These are phyloP conservation scores for Beauveria australis DNA, from an alignment of 2,329 filamentous ascomycete species.

Conservation along the genomic window DNA sequence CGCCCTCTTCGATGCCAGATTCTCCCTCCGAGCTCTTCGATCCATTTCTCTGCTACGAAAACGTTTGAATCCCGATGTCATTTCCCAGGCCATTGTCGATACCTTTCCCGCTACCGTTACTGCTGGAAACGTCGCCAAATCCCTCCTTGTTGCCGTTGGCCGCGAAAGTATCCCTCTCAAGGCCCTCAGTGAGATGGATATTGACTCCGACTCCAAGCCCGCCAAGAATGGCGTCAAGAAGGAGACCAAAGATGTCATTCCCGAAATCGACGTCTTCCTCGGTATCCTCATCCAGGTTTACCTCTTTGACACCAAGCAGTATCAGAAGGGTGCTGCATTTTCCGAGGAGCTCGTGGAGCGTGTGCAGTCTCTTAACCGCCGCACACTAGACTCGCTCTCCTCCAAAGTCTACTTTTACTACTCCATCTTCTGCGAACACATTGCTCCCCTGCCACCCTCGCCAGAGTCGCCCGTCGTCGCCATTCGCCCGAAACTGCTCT, in stretches of 20 bases:
- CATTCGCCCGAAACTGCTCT: conserved; percentile 77
- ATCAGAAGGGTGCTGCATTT: conserved; percentile 73
- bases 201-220: conserved; percentile 53
- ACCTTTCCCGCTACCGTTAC: conserved; percentile 58
- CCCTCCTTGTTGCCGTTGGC: conserved; percentile 62
- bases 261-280: conserved; percentile 83
- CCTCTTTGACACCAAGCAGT: conserved; percentile 77
- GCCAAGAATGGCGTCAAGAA: conserved; percentile 53
- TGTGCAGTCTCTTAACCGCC: conserved; percentile 82
- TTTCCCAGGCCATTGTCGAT: conserved; percentile 72
- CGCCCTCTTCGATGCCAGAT: conserved; percentile 86
- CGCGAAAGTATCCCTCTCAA: conserved; percentile 58
- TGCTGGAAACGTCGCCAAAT: conserved; percentile 58
- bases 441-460: conserved; percentile 79
- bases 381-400: conserved; percentile 86
- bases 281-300: conserved; percentile 81
- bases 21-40: conserved; percentile 85
- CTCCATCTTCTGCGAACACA: conserved; percentile 87
- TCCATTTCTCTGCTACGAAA: conserved; percentile 96
- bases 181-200: conserved; percentile 60
- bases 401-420: conserved; percentile 98
- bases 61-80: conserved; percentile 71
- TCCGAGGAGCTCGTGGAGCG: conserved; percentile 76
- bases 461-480: conserved; percentile 79
- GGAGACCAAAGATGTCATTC: conserved; percentile 66